Base-by-base conservation (phyloP, 2,329 filamentous ascomycete species). In the Colletotrichum orbiculare region DNA sequence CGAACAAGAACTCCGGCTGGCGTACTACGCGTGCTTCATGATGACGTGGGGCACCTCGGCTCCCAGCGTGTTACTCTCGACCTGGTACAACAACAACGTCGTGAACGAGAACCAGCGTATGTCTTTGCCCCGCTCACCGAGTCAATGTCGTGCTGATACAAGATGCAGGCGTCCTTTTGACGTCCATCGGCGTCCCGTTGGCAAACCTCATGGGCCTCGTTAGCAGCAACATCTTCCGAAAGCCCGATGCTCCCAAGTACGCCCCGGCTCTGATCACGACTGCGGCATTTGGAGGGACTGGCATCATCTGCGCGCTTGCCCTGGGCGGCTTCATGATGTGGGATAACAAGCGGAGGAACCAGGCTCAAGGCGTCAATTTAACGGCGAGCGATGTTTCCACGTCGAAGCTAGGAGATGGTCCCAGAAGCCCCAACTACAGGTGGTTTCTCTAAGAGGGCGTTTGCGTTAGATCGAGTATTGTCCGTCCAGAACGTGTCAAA, bases 1-100 rank as follows among this genome's bases (percentile, higher is more conserved):
- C 13, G 75, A 86, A 42, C 71, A 79, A 4, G 80, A 90, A 43
- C 74, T 90, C n/a, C 37, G 53, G 6, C 3, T 65, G 9, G 62
- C 62, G 0, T 61, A 65, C n/a, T 65, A 82, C 68, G 90, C 91
- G 6, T 89, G 85, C 59, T 94, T 94, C 75, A 91, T 94, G 89
- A 93, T 94, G 90, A 91, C 88, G 10, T 93, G 90, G 88, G 91
- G 91, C 13, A 93, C 90, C 0, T 89, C 88, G 1, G 91, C 91
- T 0, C 91, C 92, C 0, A 91, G 87, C 0, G 91, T 94, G 8
- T 81, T 94, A 80, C 89, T 65, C 79, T 88, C 69, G 81, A 87
- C 61, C 35, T 80, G 74, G 89, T 94, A 93, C 78, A 94, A 92
- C 78, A 94, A 94, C 81, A 95, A 95, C 73, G 86, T 93, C 60